These are phyloP conservation scores for Neurospora tetrasperma DNA, from an alignment of 495 filamentous ascomycete species.

Conservation along the genomic window DNA sequence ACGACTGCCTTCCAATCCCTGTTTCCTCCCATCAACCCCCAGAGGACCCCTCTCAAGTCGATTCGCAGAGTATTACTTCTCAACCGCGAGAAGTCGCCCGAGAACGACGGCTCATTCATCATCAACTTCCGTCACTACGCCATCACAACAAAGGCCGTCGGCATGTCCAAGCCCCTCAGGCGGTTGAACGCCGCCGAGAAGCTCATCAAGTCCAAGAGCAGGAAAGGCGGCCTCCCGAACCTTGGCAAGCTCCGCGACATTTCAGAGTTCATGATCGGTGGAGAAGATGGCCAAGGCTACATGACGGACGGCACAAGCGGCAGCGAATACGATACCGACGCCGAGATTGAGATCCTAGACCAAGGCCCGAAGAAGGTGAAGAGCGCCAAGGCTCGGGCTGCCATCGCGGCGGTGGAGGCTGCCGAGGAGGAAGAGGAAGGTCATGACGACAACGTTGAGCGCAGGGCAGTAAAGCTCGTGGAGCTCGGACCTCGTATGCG, in stretches of 20 bases:
- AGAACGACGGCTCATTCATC: constrained; percentile 62
- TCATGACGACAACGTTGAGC: constrained; percentile 48
- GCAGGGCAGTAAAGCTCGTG: constrained; percentile 78
- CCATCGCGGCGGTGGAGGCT: constrained; percentile 17
- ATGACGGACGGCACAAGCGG: constrained; percentile 75
- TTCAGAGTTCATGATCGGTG: constrained; percentile 88
- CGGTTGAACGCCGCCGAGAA: constrained; percentile 84
- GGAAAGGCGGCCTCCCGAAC: constrained; percentile 71
- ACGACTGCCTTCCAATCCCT: constrained; percentile 94
- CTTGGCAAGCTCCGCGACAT: constrained; percentile 86
- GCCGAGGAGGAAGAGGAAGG: constrained; percentile 21
- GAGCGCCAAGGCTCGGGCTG: constrained; percentile 46
- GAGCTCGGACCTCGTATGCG: constrained; percentile 88
- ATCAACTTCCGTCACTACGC: constrained; percentile 90
- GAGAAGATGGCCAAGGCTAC: constrained; percentile 65
- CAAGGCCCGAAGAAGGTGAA: constrained; percentile 60
- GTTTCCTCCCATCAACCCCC: constrained; percentile 92
- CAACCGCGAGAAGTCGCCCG: constrained; percentile 58
- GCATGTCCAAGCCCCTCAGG: constrained; percentile 70
- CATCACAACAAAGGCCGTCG: constrained; percentile 79
- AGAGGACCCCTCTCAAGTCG: constrained; percentile 73
- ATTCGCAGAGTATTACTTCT: constrained; percentile 84
- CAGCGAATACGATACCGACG: constrained; percentile 86
- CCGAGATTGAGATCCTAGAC: constrained; percentile 85
- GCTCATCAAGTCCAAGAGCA: constrained; percentile 44